Evolutionary conservation across 441 rosid species (phyloP), one percentile per base, ranked within the genome.

Genomic region (Croton setiger): DNA sequence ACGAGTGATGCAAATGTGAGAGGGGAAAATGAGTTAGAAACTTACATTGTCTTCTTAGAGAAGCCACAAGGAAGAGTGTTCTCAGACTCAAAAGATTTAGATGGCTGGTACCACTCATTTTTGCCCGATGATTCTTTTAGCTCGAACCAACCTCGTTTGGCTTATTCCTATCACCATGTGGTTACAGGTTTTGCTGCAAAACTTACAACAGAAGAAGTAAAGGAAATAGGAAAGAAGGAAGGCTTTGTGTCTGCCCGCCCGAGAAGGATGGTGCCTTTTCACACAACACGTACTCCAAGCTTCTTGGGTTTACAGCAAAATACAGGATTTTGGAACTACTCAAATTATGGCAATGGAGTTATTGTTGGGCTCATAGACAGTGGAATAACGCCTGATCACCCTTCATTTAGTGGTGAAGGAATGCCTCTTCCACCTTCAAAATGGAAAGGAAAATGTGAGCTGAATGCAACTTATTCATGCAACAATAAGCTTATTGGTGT

Each of bases 401-500:
- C 79, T 56, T 75, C 79, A 36, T 75, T 75, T 60, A 41, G 18
- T 18, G 79, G 70, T 31, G 51, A 56, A 12, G 78, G 78, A 18
- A 74, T 79, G 78, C 71, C 74, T 5, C 78, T 76, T 1, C 83
- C 85, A 12, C 79, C 85, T 5, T 72, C 73, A 17, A 82, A 66
- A 48, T 76, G 85, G 81, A 79, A 75, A 73, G 81, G 81, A 31
- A 72, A 63, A 54, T 77, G 85, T 51, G 80, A 79, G n/a, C 70
- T 77, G 41, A 55, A 68, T 14, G 63, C 39, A 15, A 70, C 73
- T n/a, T n/a, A n/a, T n/a, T n/a, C n/a, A 35, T 23, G 83, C 68
- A 79, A 82, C 68, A 82, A 79, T 63, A 82, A 82, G 45, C 74
- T 82, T 21, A 73, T 82, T 4, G 76, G 86, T 43, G 81, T 73